These are phyloP conservation scores for Cinnamomum micranthum DNA, from an alignment of 164 flowering plant species.

Conservation along the genomic window DNA sequence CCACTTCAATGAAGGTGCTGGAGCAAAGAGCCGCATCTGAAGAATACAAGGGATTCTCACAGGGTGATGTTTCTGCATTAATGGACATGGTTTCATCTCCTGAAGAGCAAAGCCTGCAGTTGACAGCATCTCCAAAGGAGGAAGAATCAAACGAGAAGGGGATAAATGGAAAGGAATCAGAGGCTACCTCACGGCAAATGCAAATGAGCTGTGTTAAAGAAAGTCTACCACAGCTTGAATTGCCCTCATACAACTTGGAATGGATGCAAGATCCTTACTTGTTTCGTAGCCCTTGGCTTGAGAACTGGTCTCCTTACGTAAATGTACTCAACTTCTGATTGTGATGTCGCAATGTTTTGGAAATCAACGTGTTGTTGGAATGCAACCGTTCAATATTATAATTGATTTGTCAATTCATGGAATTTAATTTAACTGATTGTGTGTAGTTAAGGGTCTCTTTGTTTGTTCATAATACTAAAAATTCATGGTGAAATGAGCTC, in stretches of 20 bases:
- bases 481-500: too few species aligned
- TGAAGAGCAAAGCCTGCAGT: slow-evolving; percentile 12
- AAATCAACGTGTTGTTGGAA: too few species aligned
- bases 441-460: too few species aligned
- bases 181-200: slow-evolving; percentile 4
- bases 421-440: too few species aligned
- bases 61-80: slow-evolving; percentile 15
- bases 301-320: slow-evolving; percentile 24
- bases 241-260: slow-evolving; percentile 48
- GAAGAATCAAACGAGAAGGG: slow-evolving; percentile 5
- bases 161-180: slow-evolving; percentile 9
- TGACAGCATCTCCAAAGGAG: background rate
- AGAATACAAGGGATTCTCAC: slow-evolving; percentile 29
- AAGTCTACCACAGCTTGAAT: slow-evolving; percentile 49
- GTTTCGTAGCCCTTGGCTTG: slow-evolving; percentile 64
- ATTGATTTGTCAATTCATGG: too few species aligned
- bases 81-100: slow-evolving; percentile 21
- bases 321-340: slow-evolving; percentile 19
- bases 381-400: too few species aligned
- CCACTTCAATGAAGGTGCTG: slow-evolving; percentile 81
- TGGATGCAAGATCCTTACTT: slow-evolving; percentile 59
- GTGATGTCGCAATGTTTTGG: background rate
- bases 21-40: slow-evolving; percentile 83
- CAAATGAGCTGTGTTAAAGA: slow-evolving; percentile 19
- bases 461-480: too few species aligned